These are phyloP conservation scores for Meira miltonrushii DNA, from an alignment of 1,284 basidiomycete species.

Conservation along the genomic window DNA sequence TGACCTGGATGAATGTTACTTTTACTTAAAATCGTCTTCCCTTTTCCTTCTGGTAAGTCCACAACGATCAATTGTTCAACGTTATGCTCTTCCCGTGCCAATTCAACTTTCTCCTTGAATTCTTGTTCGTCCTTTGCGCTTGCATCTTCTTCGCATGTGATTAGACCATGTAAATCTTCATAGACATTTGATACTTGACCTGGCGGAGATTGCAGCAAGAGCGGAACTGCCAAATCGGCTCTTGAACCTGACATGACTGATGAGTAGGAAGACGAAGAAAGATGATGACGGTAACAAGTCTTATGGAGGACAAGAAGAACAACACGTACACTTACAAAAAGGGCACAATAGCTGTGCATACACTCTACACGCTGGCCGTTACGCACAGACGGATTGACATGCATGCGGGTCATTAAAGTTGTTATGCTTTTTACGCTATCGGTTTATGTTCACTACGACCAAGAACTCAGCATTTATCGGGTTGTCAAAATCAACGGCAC, in stretches of 20 bases:
- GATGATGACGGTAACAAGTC: neutral
- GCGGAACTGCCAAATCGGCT: slow-evolving; percentile 7
- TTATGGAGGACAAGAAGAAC: neutral
- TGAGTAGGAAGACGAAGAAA: neutral
- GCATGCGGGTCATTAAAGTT: too few species aligned
- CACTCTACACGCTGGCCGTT: too few species aligned
- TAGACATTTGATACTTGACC: slow-evolving; percentile 12
- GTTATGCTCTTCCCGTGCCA: slow-evolving; percentile 13
- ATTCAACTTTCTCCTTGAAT: slow-evolving; percentile 1
- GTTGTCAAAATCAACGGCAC: too few species aligned
- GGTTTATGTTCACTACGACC: too few species aligned
- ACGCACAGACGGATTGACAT: too few species aligned
- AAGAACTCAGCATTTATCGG: too few species aligned
- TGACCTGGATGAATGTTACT: slow-evolving; percentile 2
- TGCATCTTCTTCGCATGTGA: slow-evolving; percentile 9
- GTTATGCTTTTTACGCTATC: too few species aligned
- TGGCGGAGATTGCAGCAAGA: slow-evolving; percentile 14
- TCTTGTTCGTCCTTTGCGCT: neutral
- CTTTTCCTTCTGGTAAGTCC: slow-evolving; percentile 7
- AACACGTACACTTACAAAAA: too few species aligned
- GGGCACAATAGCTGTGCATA: too few species aligned
- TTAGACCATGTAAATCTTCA: slow-evolving; percentile 6
- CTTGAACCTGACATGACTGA: neutral
- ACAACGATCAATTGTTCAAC: slow-evolving; percentile 15
- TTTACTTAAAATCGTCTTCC: neutral